A percentile compares a stretch with the other conserved stretches of the same genome.
Conservation (phyloP, 1,284 basidiomycete genomes). For the Leccinum solheimii region DNA sequence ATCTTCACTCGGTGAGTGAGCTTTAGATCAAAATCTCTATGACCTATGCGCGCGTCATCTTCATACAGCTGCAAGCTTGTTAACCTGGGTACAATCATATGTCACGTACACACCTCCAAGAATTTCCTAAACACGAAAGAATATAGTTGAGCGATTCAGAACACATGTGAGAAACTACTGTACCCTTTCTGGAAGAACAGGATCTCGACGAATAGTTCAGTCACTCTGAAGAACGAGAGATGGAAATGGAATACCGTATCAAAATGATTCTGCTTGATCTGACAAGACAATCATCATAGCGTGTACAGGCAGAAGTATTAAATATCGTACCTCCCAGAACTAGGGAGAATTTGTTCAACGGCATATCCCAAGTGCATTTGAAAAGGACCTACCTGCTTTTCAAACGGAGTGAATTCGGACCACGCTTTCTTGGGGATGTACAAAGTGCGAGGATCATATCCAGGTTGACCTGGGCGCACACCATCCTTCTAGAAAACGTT, state of each 20-base stretch:
- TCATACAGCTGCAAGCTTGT: conserved; percentile 76
- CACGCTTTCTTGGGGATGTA: no score
- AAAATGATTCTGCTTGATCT: conserved; percentile 93
- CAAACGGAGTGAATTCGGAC: no score
- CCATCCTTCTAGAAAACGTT: conserved; percentile 72
- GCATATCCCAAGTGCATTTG: background rate
- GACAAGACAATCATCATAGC: conserved; percentile 3
- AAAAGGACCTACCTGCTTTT: conserved; percentile 15
- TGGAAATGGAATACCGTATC: conserved; percentile 61
- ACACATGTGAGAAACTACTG: conserved; percentile 26
- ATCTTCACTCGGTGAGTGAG: conserved; percentile 93
- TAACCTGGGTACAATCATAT: background rate
- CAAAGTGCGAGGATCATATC: conserved; percentile 85
- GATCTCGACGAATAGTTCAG: conserved; percentile 48
- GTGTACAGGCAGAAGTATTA: background rate
- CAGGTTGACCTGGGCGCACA: conserved; percentile 74
- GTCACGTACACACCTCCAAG: conserved; percentile 50
- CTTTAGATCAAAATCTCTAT: conserved; percentile 92
- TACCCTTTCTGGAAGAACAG: conserved; percentile 98
- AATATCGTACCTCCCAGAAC: conserved; percentile 79
- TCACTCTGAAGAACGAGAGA: background rate
- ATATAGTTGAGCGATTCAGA: conserved; percentile 1
- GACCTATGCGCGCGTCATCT: conserved; percentile 88
- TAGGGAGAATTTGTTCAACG: conserved; percentile 33
- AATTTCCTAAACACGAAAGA: conserved; percentile 53